Evolutionary conservation across 495 filamentous ascomycete genomes (phyloP).

Genomic region (Penicillium parvum): DNA sequence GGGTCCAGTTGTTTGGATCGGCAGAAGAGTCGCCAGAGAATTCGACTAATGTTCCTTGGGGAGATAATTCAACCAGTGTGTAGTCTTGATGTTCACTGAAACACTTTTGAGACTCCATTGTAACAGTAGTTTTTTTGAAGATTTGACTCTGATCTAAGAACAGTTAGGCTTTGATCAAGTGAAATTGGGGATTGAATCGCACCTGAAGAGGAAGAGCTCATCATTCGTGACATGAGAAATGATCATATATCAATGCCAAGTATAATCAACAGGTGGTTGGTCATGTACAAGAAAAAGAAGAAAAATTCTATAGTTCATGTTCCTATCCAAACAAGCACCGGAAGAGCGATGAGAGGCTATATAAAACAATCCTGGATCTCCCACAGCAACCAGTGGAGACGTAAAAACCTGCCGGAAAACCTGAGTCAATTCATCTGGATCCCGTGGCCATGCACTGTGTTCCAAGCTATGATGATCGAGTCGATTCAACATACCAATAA

Average conservation of each 20-base stretch:
- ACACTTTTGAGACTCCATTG: constrained; percentile 4
- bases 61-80: constrained; percentile 18
- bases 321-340: background rate
- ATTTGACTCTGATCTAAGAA: constrained; percentile 8
- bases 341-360: constrained; percentile 3
- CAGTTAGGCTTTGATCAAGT: constrained; percentile 6
- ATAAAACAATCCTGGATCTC: constrained; percentile 10
- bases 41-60: constrained; percentile 28
- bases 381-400: constrained; percentile 11
- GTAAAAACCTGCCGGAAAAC: constrained; percentile 4
- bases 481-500: constrained; percentile 17
- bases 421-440: constrained; percentile 21
- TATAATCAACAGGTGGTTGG: background rate
- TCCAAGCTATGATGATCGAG: constrained; percentile 19
- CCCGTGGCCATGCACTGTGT: constrained; percentile 10
- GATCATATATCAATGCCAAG: background rate
- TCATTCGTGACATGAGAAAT: constrained; percentile 6
- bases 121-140: constrained; percentile 4
- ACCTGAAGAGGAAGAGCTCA: constrained; percentile 13
- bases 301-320: constrained; percentile 2
- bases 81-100: constrained; percentile 10
- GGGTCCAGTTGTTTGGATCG: constrained; percentile 31
- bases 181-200: background rate
- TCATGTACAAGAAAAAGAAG: background rate
- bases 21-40: constrained; percentile 24